These are phyloP conservation scores for Calonectria crousiana DNA, from an alignment of 2,329 filamentous ascomycete species.

Conservation along the genomic window DNA sequence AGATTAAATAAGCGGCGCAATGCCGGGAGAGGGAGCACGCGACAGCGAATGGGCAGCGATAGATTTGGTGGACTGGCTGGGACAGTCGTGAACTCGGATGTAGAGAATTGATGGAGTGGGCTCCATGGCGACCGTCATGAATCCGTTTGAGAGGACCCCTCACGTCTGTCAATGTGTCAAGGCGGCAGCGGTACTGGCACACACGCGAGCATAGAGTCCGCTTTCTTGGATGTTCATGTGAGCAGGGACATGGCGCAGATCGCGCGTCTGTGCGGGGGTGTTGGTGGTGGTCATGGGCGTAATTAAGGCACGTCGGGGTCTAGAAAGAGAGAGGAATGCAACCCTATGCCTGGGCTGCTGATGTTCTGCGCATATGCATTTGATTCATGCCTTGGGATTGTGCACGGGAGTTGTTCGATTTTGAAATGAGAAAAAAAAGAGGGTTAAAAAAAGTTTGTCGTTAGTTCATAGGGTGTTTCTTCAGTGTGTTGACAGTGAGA, in stretches of 20 bases:
- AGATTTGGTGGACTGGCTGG: background rate
- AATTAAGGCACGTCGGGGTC: background rate
- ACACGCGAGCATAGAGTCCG: constrained; percentile 3
- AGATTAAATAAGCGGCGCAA: background rate
- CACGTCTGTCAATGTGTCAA: background rate
- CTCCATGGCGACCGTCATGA: background rate
- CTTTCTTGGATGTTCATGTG: constrained; percentile 5
- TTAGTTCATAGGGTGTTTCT: background rate
- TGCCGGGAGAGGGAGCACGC: background rate
- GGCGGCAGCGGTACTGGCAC: background rate
- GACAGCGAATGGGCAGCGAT: background rate
- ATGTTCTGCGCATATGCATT: constrained; percentile 8
- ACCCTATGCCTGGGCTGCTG: background rate
- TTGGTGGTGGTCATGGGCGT: background rate
- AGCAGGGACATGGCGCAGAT: constrained; percentile 3
- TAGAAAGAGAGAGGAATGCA: background rate
- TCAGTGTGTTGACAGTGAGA: background rate
- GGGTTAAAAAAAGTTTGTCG: background rate
- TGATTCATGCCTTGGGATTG: background rate
- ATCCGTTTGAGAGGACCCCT: background rate
- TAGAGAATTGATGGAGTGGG: background rate
- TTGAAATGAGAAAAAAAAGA: background rate
- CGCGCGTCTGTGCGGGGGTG: constrained; percentile 13
- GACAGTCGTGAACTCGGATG: background rate
- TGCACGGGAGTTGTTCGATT: background rate